Base-by-base conservation (phyloP, 345 rosid species). In the Citrus inodora region DNA sequence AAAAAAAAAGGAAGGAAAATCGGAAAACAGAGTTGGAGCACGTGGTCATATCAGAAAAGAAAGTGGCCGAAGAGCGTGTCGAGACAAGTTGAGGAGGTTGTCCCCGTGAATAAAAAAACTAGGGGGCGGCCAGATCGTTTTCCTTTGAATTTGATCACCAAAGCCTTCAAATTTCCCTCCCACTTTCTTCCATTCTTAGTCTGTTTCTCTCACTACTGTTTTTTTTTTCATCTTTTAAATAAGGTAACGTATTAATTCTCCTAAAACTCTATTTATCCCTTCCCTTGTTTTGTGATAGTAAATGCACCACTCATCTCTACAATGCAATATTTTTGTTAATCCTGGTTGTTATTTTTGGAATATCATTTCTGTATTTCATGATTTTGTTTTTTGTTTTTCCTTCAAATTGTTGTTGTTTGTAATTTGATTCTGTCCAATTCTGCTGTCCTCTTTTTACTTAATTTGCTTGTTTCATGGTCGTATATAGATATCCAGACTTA, bases 161-260 rank as follows among this genome's bases (percentile, higher is more conserved):
- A 76, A 65, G 58, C 78, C 79, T 78, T 74, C 78, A 68, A 69
- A 82, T 37, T 74, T 61, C 65, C 77, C 72, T 46, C 77, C 8
- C 71, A 74, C 64, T 68, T 25, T 62, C 71, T 10, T 16, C 67
- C 22, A 46, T 46, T 46, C 6, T 27, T 24, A 25, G 27, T 76
- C 72, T 24, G n/a, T n/a, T 24, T 67, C 40, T 30, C 73, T 13
- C 53, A 3, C 28, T 10, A 6, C 25, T 63, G 14, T 16, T 63
- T 25, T 73, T 40, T 42, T 42, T 3, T 3, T 2, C 16, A 35
- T 42, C 48, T 11, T 42, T 42, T 42, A 10, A 10, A 70, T 0
- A 69, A 46, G 73, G 73, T 7, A 70, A 6, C 58, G 7, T 28
- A 6, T 70, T 70, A 42, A 46, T 51, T 69, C 33, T 42, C 11